phyloP scores from a whole-genome alignment of 805 yeast genomes.

The Monosporozyma servazzii region DNA sequence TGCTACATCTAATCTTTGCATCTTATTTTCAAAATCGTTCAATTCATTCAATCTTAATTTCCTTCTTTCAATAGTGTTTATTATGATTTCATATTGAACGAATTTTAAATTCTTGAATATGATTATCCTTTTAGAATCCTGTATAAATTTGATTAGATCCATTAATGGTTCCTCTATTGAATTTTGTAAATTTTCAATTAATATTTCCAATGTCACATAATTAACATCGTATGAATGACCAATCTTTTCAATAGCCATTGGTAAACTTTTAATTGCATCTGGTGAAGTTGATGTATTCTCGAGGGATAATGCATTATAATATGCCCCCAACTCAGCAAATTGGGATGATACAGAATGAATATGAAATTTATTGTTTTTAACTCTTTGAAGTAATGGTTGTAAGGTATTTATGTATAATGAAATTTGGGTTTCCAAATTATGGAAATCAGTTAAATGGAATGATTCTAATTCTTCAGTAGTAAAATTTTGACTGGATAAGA shows the following conservation, averaged over 20 bases:
- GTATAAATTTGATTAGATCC: slow-evolving; percentile 30
- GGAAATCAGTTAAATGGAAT: slow-evolving; percentile 3
- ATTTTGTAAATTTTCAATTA: slow-evolving; percentile 33
- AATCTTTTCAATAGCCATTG: slow-evolving; percentile 54
- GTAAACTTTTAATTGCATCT: not conserved
- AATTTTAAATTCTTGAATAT: slow-evolving; percentile 53
- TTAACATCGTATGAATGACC: slow-evolving; percentile 81
- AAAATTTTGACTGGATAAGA: not conserved
- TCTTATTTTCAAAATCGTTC: slow-evolving; percentile 28
- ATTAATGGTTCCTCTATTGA: slow-evolving; percentile 33
- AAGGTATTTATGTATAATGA: slow-evolving; percentile 25
- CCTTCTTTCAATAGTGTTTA: slow-evolving; percentile 33
- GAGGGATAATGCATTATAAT: slow-evolving; percentile 50
- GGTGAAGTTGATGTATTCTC: slow-evolving; percentile 35
- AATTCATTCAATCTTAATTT: slow-evolving; percentile 25
- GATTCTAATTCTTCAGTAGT: not conserved
- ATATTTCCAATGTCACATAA: slow-evolving; percentile 42
- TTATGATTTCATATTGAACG: slow-evolving; percentile 38
- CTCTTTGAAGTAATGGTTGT: slow-evolving; percentile 20
- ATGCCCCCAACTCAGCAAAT: slow-evolving; percentile 69
- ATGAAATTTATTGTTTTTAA: slow-evolving; percentile 25
- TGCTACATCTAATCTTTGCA: slow-evolving; percentile 25
- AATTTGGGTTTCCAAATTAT: slow-evolving; percentile 32
- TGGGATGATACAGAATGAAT: slow-evolving; percentile 51
- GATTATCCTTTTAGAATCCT: slow-evolving; percentile 36